Percentiles rank a stretch among this genome's conserved stretches.
These are phyloP conservation scores for Astrocystis sublimbata DNA, from an alignment of 495 filamentous ascomycete species.

Conservation along the genomic window DNA sequence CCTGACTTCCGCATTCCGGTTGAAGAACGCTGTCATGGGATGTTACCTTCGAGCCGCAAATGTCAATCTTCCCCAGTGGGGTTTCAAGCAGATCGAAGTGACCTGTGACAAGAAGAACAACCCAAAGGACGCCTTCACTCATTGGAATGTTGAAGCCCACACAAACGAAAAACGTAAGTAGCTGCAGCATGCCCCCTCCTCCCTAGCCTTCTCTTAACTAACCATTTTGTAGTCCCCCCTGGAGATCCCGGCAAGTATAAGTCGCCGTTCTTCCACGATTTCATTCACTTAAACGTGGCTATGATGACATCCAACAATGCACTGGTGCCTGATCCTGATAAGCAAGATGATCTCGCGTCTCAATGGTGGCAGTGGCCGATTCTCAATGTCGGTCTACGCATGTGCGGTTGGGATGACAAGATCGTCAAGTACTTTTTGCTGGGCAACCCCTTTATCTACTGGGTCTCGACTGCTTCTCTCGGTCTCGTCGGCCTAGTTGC, in stretches of 20 bases:
- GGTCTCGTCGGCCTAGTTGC: constrained; percentile 69
- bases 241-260: constrained; percentile 91
- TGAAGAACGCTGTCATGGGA: constrained; percentile 79
- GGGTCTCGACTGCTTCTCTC: constrained; percentile 82
- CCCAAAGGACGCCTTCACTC: constrained; percentile 87
- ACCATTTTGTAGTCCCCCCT: constrained; percentile 69
- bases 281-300: constrained; percentile 95
- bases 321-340: constrained; percentile 95
- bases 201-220: constrained; percentile 17
- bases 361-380: constrained; percentile 99
- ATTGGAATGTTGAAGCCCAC: constrained; percentile 98
- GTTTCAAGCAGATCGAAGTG: constrained; percentile 99
- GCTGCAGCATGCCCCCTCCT: neutral
- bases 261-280: constrained; percentile 94
- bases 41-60: constrained; percentile 97
- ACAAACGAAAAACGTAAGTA: constrained; percentile 88
- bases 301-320: constrained; percentile 99
- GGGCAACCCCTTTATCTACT: constrained; percentile 95
- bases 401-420: constrained; percentile 97
- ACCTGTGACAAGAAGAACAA: constrained; percentile 95
- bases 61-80: constrained; percentile 96
- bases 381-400: constrained; percentile 89
- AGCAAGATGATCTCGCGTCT: constrained; percentile 96
- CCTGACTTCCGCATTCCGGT: constrained; percentile 87
- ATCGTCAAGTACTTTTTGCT: constrained; percentile 98